phyloP scores from a whole-genome alignment of 768 basidiomycete species.

The Suillus bovinus region DNA sequence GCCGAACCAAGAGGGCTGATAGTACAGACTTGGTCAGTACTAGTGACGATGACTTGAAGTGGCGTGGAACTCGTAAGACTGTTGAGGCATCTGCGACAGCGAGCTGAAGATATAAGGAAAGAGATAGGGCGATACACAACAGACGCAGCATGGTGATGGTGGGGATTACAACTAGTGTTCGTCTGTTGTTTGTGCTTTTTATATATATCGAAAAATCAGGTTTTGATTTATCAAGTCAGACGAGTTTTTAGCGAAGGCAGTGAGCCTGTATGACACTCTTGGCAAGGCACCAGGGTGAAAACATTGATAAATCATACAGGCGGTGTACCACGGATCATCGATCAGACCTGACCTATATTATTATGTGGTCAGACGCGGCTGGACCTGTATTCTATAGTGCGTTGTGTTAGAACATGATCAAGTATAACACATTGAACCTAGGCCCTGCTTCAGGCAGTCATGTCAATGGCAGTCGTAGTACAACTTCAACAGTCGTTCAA shows the following conservation, averaged over 20 bases:
- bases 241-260: neutral
- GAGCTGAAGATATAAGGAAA: slow-evolving; percentile 2
- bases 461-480: neutral
- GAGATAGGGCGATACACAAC: neutral
- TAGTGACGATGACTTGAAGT: neutral
- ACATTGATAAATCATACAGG: neutral
- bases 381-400: neutral
- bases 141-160: neutral
- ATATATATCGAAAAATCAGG: neutral
- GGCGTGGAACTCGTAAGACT: neutral
- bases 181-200: neutral
- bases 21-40: neutral
- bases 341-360: neutral
- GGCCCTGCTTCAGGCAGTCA: neutral
- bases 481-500: neutral
- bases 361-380: neutral
- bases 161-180: neutral
- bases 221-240: neutral
- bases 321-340: too few species aligned
- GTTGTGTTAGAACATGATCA: neutral
- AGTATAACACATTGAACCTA: neutral
- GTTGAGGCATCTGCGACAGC: neutral
- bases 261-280: neutral
- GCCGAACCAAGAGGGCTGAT: slow-evolving; percentile 2
- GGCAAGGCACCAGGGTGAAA: slow-evolving; percentile 3